These are phyloP conservation scores for Sutorius eximius DNA, from an alignment of 1,284 basidiomycete genomes.

Conservation along the genomic window DNA sequence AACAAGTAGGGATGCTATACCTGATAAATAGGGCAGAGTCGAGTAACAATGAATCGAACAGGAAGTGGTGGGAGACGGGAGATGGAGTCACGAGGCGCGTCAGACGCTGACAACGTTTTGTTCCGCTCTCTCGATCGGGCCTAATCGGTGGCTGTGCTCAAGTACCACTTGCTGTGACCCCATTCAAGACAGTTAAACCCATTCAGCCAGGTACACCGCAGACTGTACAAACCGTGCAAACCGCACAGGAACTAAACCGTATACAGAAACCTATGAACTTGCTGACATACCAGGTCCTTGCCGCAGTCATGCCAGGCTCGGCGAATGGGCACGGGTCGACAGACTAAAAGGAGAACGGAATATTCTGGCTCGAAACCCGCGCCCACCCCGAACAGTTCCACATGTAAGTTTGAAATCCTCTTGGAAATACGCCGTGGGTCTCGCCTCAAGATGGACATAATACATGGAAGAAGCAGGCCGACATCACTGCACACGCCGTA, in stretches of 20 bases:
- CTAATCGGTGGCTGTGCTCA: constrained; percentile 30
- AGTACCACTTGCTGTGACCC: not conserved
- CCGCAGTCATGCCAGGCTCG: not conserved
- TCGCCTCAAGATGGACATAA: not conserved
- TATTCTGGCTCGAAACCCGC: not conserved
- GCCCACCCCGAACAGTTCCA: not conserved
- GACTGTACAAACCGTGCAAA: not conserved
- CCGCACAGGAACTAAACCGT: not conserved
- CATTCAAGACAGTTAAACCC: not conserved
- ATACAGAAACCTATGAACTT: constrained; percentile 15
- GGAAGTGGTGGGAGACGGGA: constrained; percentile 18
- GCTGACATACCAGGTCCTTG: not conserved
- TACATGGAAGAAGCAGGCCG: not conserved
- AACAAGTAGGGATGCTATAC: not conserved
- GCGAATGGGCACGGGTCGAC: too few species aligned
- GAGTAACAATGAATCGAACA: constrained; percentile 16
- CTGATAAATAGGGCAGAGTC: constrained; percentile 9
- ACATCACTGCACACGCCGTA: not conserved
- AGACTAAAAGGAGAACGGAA: not conserved
- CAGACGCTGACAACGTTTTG: not conserved
- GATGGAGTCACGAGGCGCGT: constrained; percentile 1
- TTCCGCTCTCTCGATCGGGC: constrained; percentile 7
- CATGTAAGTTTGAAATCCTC: not conserved
- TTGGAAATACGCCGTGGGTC: not conserved
- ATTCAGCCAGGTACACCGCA: not conserved